Evolutionary conservation across 2,329 filamentous ascomycete genomes (phyloP), one percentile per base, ranked within the genome.

Genomic region (Botryotinia convoluta): DNA sequence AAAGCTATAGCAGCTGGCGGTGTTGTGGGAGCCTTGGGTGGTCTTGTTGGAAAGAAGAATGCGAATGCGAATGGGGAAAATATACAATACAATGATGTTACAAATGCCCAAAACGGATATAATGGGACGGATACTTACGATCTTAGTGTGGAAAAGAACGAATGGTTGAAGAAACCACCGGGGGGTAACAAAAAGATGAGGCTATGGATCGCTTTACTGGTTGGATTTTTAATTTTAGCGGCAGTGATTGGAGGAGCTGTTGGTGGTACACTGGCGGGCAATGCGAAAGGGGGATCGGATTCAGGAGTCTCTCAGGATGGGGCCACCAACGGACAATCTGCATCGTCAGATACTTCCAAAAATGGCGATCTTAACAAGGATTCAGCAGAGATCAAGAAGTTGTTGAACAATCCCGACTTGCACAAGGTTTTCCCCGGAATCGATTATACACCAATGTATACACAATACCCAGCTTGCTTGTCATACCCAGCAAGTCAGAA

Each of bases 371-470:
- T 97, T 10, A 84, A 86, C 82, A 90, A 91, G 81, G 84, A 95
- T 81, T 97, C 93, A 14, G 77, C 84, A 1, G 92, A 97, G 83
- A 97, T 98, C 83, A 87, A 97, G 84, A 86, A 86, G 5, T 86
- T 98, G 22, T 86, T 98, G 85, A 91, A 92, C 84, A 97, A 97
- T 82, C 81, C 86, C 0, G 84, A 94, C 76, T 86, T 98, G 37
- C 94, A 97, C 86, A 97, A 94, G 82, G 94, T 98, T 3, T 98
- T 98, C 82, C 93, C 94, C 0, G 95, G 94, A 39, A 93, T 98
- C 83, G 95, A 98, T 83, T 98, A 98, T 81, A 98, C 95, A 0
- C 94, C 95, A 0, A 88, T 96, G 82, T 94, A 97, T 80, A 90
- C 93, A 0, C 95, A 98, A 82, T 98, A 95, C 78, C 95, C 95